Percentiles rank a stretch among this genome's conserved stretches.
Conservation (phyloP, 768 basidiomycete genomes). For the Russula griseocarnosa region DNA sequence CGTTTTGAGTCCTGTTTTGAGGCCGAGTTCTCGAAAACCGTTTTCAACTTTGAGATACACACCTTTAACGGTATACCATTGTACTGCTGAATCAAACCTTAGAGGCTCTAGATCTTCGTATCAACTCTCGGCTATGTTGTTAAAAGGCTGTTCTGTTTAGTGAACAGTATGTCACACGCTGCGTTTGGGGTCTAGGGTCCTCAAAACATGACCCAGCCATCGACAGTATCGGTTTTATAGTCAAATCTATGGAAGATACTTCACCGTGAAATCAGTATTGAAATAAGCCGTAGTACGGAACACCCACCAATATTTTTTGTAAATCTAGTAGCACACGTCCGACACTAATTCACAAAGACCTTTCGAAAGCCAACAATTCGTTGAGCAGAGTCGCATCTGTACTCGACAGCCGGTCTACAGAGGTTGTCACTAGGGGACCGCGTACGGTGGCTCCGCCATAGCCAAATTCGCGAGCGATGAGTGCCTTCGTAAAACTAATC, state of each 20-base stretch:
- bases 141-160: not conserved
- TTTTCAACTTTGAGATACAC: too few relatives aligned
- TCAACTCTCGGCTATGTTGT: too few relatives aligned
- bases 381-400: conserved; percentile 29
- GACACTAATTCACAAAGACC: conserved; percentile 27
- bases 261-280: not conserved
- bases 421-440: conserved; percentile 31
- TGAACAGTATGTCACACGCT: not conserved
- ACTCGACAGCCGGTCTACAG: conserved; percentile 26
- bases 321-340: not conserved
- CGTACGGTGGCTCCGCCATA: conserved; percentile 47
- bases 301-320: not conserved
- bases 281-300: not conserved
- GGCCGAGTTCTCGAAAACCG: too few relatives aligned
- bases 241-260: not conserved
- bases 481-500: conserved; percentile 61
- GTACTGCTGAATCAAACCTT: too few relatives aligned
- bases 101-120: not conserved
- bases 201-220: not conserved
- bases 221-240: not conserved
- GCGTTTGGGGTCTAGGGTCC: not conserved
- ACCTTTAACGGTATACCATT: not conserved
- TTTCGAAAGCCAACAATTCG: conserved; percentile 36
- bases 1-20: too few relatives aligned
- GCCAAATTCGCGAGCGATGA: conserved; percentile 59